Evolutionary conservation across 257 asterid genomes (phyloP).

Genomic region (Rehmannia glutinosa): DNA sequence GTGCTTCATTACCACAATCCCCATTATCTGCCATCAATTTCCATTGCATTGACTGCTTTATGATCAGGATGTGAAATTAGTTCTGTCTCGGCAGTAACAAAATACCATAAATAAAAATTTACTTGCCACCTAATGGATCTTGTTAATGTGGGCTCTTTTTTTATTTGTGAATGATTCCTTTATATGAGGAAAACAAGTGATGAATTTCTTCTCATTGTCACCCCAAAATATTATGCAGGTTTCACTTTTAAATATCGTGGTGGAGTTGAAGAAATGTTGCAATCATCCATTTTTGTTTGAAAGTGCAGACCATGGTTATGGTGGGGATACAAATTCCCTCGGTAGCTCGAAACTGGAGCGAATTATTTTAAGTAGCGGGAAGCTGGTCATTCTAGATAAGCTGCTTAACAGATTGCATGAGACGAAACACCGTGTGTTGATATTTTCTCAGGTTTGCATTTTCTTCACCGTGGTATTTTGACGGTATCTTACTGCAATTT

Average conservation of each 20-base stretch:
- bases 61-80: background rate
- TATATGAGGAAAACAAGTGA: slow-evolving; percentile 1
- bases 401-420: slow-evolving; percentile 82
- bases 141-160: background rate
- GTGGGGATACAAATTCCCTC: slow-evolving; percentile 78
- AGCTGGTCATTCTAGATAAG: slow-evolving; percentile 92
- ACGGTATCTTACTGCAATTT: background rate
- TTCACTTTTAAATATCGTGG: slow-evolving; percentile 97
- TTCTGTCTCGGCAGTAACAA: background rate
- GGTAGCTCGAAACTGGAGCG: slow-evolving; percentile 92
- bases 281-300: slow-evolving; percentile 97
- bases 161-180: background rate
- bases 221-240: slow-evolving; percentile 52
- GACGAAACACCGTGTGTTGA: slow-evolving; percentile 91
- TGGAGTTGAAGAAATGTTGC: slow-evolving; percentile 99
- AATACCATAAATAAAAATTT: background rate
- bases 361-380: slow-evolving; percentile 90
- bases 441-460: slow-evolving; percentile 91
- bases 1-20: slow-evolving; percentile 7
- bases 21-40: background rate
- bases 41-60: background rate
- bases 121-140: slow-evolving; percentile 10
- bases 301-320: slow-evolving; percentile 99
- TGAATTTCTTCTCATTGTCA: background rate
- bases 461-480: background rate